phyloP scores from a whole-genome alignment of 1,284 basidiomycete genomes.

The Ustilago tritici region DNA sequence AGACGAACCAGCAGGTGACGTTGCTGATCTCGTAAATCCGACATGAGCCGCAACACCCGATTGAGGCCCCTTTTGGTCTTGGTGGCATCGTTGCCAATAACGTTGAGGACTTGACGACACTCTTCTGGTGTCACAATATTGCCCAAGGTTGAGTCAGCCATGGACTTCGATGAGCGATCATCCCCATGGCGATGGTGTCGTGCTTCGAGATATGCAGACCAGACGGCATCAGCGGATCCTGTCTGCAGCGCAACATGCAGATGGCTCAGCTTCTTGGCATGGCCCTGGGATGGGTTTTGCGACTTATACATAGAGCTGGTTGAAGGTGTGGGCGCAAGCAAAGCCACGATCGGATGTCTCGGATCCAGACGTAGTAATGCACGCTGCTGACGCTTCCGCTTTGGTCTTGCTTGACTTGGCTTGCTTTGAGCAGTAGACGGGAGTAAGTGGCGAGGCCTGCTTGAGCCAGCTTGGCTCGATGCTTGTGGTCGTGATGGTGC shows the following conservation, averaged over 20 bases:
- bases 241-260: constrained; percentile 27
- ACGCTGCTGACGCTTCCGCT: constrained; percentile 5
- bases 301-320: not conserved
- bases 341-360: constrained; percentile 15
- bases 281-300: not conserved
- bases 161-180: not conserved
- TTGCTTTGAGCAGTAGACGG: not conserved
- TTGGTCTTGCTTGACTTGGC: not conserved
- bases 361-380: constrained; percentile 28
- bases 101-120: constrained; percentile 5
- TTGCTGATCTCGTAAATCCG: constrained; percentile 35
- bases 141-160: not conserved
- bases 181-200: not conserved
- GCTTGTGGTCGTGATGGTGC: not conserved
- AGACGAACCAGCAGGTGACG: constrained; percentile 22
- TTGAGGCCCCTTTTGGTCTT: constrained; percentile 28
- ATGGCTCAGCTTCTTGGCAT: constrained; percentile 21
- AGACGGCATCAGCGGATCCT: constrained; percentile 30
- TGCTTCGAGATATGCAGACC: constrained; percentile 24
- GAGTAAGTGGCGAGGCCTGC: not conserved
- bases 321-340: constrained; percentile 4
- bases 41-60: constrained; percentile 21
- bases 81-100: constrained; percentile 22
- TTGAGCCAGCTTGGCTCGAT: not conserved
- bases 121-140: constrained; percentile 14